Conservation (phyloP, 148 eudicot species). For the Nepenthes gracilis region DNA sequence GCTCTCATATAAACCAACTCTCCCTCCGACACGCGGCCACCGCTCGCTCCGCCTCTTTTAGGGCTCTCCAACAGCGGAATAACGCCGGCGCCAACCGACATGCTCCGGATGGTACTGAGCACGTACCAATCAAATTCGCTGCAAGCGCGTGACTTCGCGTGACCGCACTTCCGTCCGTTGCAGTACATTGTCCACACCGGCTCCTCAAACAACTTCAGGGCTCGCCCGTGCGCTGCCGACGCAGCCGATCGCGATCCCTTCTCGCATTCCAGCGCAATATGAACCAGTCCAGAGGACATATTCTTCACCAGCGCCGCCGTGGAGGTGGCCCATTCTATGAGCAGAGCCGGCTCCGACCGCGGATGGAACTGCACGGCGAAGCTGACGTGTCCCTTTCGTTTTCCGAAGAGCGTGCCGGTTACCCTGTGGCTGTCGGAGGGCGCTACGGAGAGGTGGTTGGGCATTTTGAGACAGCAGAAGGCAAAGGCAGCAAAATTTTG, state of each 20-base stretch:
- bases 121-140: slow-evolving; percentile 55
- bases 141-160: slow-evolving; percentile 44
- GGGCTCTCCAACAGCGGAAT: slow-evolving; percentile 41
- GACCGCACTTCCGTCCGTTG: slow-evolving; percentile 65
- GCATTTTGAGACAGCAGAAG: too few species aligned
- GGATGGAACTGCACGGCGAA: slow-evolving; percentile 69
- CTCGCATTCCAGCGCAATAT: slow-evolving; percentile 52
- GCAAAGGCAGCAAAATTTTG: too few species aligned
- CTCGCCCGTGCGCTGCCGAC: slow-evolving; percentile 10
- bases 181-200: slow-evolving; percentile 75
- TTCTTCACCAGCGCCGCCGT: slow-evolving; percentile 53
- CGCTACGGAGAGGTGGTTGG: too few species aligned
- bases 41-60: slow-evolving; percentile 3
- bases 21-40: slow-evolving; percentile 23
- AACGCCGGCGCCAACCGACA: slow-evolving; percentile 84
- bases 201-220: slow-evolving; percentile 26
- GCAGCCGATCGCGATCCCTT: slow-evolving; percentile 1
- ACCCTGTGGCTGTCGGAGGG: slow-evolving; percentile 45
- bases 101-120: slow-evolving; percentile 48
- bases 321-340: slow-evolving; percentile 53
- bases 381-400: slow-evolving; percentile 72
- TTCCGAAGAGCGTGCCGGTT: slow-evolving; percentile 76
- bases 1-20: slow-evolving; percentile 88
- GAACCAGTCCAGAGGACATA: slow-evolving; percentile 73
- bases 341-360: slow-evolving; percentile 35